phyloP scores from a whole-genome alignment of 2,329 filamentous ascomycete species.

The Delphinella strobiligena region DNA sequence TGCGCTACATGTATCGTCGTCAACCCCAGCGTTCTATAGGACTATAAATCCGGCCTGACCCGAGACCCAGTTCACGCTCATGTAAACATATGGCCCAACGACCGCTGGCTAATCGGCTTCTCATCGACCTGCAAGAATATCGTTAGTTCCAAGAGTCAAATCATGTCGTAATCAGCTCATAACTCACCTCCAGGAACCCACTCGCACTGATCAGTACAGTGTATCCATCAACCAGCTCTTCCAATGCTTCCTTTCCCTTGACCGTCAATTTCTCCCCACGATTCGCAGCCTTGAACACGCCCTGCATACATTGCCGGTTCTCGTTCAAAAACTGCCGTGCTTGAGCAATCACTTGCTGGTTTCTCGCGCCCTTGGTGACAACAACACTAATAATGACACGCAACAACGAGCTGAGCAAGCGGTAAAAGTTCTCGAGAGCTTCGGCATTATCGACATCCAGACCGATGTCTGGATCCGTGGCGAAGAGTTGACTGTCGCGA shows the following conservation, averaged over 20 bases:
- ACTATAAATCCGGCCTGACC: not conserved
- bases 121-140: not conserved
- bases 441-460: constrained; percentile 57
- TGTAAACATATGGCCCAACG: constrained; percentile 6
- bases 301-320: constrained; percentile 72
- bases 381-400: constrained; percentile 74
- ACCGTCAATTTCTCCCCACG: constrained; percentile 65
- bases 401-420: constrained; percentile 66
- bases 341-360: constrained; percentile 58
- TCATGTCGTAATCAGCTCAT: too few species aligned
- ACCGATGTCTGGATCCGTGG: constrained; percentile 83
- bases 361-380: constrained; percentile 69
- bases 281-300: constrained; percentile 60
- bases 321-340: constrained; percentile 70
- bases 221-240: constrained; percentile 72
- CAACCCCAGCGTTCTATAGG: too few species aligned
- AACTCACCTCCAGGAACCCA: constrained; percentile 70
- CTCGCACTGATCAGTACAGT: constrained; percentile 73
- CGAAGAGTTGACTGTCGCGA: constrained; percentile 72
- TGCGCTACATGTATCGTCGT: too few species aligned
- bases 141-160: too few species aligned
- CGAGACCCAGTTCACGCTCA: not conserved
- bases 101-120: constrained; percentile 1
- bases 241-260: constrained; percentile 45
- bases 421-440: constrained; percentile 71